phyloP scores from a whole-genome alignment of 2,329 filamentous ascomycete species.

The Sphaerulina musiva region DNA sequence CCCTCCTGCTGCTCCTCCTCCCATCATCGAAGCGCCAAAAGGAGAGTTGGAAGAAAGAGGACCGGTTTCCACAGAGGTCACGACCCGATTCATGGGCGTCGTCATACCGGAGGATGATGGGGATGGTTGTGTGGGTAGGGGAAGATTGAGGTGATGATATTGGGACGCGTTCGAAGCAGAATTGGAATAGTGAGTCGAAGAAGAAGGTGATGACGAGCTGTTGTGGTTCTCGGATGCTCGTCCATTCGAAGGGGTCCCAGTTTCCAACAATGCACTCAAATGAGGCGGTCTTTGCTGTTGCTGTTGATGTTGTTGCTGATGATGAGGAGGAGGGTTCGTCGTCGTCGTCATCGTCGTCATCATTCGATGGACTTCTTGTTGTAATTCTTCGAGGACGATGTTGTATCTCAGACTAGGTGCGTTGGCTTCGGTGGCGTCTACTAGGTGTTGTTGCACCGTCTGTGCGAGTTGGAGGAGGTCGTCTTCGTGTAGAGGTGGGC shows the following conservation, averaged over 20 bases:
- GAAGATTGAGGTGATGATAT: too few species aligned
- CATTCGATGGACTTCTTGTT: conserved; percentile 37
- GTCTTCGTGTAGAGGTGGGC: conserved; percentile 12
- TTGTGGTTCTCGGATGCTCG: background rate
- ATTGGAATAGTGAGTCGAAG: too few species aligned
- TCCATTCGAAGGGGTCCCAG: background rate
- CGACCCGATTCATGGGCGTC: too few species aligned
- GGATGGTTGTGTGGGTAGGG: background rate
- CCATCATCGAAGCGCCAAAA: too few species aligned
- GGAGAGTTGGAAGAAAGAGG: too few species aligned
- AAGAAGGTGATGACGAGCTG: too few species aligned
- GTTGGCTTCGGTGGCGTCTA: conserved; percentile 35
- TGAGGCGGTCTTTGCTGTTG: conserved; percentile 4
- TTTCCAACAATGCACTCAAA: conserved; percentile 6
- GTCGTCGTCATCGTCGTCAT: conserved; percentile 12
- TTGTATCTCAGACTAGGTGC: conserved; percentile 46
- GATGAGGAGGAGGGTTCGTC: too few species aligned
- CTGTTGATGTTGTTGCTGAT: background rate
- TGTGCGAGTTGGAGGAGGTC: conserved; percentile 41
- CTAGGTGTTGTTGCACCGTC: conserved; percentile 44
- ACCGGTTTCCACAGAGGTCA: too few species aligned
- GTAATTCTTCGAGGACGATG: conserved; percentile 49
- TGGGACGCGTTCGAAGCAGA: too few species aligned
- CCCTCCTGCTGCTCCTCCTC: background rate
- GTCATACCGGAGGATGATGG: background rate